These are phyloP conservation scores for Colletotrichum lindemuthianum DNA, from an alignment of 2,329 filamentous ascomycete genomes.

Conservation along the genomic window DNA sequence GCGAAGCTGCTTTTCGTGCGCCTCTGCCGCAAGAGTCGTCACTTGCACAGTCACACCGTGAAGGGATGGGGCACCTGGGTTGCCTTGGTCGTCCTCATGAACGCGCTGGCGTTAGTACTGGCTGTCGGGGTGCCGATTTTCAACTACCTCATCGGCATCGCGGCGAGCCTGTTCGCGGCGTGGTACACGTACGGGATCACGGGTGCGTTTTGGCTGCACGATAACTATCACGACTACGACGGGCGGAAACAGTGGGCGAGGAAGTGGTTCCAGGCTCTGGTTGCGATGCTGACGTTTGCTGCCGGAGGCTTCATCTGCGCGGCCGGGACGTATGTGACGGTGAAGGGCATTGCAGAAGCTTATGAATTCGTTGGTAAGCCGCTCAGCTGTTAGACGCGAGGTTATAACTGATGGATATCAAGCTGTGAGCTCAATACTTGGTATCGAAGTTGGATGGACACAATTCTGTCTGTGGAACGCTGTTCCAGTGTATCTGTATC, in stretches of 20 bases:
- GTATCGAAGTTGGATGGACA: too few species aligned
- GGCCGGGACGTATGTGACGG: constrained; percentile 59
- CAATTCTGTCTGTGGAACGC: too few species aligned
- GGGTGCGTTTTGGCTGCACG: constrained; percentile 63
- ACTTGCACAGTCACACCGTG: constrained; percentile 58
- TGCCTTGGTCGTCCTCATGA: constrained; percentile 55
- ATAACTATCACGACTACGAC: constrained; percentile 54
- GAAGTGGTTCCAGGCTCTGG: constrained; percentile 48
- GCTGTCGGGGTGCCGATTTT: constrained; percentile 63
- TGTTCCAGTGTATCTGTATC: too few species aligned
- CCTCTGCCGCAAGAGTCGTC: constrained; percentile 55
- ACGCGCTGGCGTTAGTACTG: constrained; percentile 53
- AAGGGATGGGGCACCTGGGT: constrained; percentile 60
- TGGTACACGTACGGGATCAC: constrained; percentile 66
- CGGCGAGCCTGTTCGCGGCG: constrained; percentile 60
- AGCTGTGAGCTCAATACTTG: too few species aligned
- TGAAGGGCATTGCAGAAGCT: constrained; percentile 45
- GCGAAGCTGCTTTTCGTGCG: constrained; percentile 62
- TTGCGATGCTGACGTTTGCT: constrained; percentile 54
- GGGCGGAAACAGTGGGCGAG: constrained; percentile 50
- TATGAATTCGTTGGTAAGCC: constrained; percentile 32
- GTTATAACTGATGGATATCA: too few species aligned
- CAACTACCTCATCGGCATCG: constrained; percentile 62
- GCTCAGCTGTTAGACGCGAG: constrained; percentile 23
- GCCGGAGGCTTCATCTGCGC: constrained; percentile 60